Evolutionary conservation across 805 yeast genomes (phyloP).

Genomic region (Candida nitratophila): DNA sequence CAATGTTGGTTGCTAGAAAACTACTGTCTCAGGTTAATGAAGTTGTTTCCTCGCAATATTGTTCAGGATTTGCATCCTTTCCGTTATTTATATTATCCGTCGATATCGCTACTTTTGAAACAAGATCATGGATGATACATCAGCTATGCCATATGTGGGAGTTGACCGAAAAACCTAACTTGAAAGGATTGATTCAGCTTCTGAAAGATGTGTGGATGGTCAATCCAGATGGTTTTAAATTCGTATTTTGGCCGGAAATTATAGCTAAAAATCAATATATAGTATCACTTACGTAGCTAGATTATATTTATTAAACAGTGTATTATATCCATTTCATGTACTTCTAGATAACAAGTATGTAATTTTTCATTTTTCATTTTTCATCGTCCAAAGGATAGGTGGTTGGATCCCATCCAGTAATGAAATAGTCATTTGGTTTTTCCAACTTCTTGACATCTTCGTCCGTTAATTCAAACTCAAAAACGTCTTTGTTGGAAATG

Average conservation of each 20-base stretch:
- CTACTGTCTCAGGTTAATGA: slow-evolving; percentile 2
- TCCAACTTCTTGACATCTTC: slow-evolving; percentile 18
- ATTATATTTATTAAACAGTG: neutral
- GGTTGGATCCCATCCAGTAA: slow-evolving; percentile 18
- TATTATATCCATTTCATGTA: neutral
- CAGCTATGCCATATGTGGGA: slow-evolving; percentile 6
- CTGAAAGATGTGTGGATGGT: slow-evolving; percentile 7
- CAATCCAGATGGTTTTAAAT: slow-evolving; percentile 8
- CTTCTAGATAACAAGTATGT: too few relatives aligned
- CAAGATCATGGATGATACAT: slow-evolving; percentile 8
- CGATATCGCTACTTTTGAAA: slow-evolving; percentile 11
- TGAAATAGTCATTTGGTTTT: slow-evolving; percentile 3
- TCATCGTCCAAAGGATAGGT: slow-evolving; percentile 15
- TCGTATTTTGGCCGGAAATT: slow-evolving; percentile 10
- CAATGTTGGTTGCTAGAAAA: slow-evolving; percentile 5
- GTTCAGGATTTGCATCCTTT: slow-evolving; percentile 1
- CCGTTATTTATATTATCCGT: slow-evolving; percentile 9
- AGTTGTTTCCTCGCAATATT: neutral
- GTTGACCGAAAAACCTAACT: slow-evolving; percentile 2
- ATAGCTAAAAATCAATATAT: slow-evolving; percentile 3
- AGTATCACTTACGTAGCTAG: neutral
- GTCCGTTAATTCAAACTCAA: slow-evolving; percentile 33
- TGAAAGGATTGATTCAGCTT: slow-evolving; percentile 1
- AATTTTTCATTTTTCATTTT: too few relatives aligned
- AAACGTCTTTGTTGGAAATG: slow-evolving; percentile 33